A percentile compares a stretch with the other conserved stretches of the same genome.
These are phyloP conservation scores for Tuber brumale DNA, from an alignment of 495 filamentous ascomycete genomes.

Conservation along the genomic window DNA sequence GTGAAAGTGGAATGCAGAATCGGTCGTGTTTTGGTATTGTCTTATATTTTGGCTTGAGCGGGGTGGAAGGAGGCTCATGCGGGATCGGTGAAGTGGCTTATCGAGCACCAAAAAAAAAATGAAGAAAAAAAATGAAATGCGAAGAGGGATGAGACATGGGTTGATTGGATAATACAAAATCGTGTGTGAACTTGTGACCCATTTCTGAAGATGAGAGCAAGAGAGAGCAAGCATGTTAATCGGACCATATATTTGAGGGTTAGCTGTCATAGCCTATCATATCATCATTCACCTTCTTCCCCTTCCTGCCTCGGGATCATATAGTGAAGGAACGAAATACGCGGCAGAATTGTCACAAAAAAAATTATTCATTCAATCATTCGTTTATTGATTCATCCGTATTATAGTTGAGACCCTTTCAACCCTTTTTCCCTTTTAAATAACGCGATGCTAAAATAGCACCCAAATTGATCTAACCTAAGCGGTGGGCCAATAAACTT, in stretches of 20 bases:
- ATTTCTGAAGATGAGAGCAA: neutral
- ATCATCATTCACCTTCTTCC: neutral
- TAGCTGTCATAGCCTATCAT: neutral
- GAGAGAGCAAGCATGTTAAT: neutral
- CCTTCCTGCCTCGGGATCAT: neutral
- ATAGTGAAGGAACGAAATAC: neutral
- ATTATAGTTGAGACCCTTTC: neutral
- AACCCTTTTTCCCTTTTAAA: neutral
- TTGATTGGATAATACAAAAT: neutral
- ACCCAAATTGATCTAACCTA: neutral
- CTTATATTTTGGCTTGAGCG: neutral
- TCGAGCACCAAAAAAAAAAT: neutral
- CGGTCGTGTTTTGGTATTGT: neutral
- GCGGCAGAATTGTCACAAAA: neutral
- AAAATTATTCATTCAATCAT: too few species aligned
- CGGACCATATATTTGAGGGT: neutral
- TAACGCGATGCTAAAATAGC: neutral
- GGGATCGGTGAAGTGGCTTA: slow-evolving; percentile 11
- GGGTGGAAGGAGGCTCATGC: slow-evolving; percentile 3
- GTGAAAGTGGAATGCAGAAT: neutral
- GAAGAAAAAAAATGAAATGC: neutral
- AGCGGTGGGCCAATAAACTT: neutral
- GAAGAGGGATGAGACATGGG: neutral
- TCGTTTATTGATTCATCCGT: neutral
- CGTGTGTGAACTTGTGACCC: neutral